Percentiles rank a stretch among this genome's conserved stretches.
These are phyloP conservation scores for Penicillium psychrofluorescens DNA, from an alignment of 495 filamentous ascomycete species.

Conservation along the genomic window DNA sequence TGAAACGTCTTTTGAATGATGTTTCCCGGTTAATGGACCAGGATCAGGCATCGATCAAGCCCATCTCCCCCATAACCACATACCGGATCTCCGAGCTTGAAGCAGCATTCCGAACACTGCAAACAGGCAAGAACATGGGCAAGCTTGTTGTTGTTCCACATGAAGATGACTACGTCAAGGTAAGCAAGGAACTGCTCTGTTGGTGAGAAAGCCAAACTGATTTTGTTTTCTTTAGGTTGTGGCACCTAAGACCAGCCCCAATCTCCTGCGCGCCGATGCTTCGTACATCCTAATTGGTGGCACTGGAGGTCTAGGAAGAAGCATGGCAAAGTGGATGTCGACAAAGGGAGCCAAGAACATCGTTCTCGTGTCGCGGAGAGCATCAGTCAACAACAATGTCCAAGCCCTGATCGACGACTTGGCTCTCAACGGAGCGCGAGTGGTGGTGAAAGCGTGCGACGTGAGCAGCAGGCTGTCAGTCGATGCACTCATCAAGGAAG, in stretches of 20 bases:
- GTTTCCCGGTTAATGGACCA: too few relatives aligned
- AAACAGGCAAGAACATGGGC: too few relatives aligned
- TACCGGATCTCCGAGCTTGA: too few relatives aligned
- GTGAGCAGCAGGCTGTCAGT: background rate
- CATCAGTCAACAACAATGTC: background rate
- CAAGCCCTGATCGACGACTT: background rate
- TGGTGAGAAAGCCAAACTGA: too few relatives aligned
- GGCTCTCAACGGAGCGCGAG: background rate
- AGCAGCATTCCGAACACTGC: too few relatives aligned
- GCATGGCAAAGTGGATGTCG: background rate
- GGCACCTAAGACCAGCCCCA: background rate
- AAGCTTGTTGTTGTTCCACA: too few relatives aligned
- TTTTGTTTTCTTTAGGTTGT: background rate
- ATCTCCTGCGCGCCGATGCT: background rate
- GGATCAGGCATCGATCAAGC: too few relatives aligned
- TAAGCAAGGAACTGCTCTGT: too few relatives aligned
- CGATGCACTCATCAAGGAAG: background rate
- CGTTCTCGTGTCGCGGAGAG: slow-evolving; percentile 2
- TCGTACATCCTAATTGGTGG: slow-evolving; percentile 8
- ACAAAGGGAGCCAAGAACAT: slow-evolving; percentile 2
- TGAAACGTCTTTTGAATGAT: too few relatives aligned
- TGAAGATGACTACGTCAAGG: too few relatives aligned
- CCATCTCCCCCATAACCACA: too few relatives aligned
- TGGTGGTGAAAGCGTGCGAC: background rate
- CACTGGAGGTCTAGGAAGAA: slow-evolving; percentile 5